Evolutionary conservation across 495 filamentous ascomycete genomes (phyloP).

Genomic region (Wilcoxina mikolae): DNA sequence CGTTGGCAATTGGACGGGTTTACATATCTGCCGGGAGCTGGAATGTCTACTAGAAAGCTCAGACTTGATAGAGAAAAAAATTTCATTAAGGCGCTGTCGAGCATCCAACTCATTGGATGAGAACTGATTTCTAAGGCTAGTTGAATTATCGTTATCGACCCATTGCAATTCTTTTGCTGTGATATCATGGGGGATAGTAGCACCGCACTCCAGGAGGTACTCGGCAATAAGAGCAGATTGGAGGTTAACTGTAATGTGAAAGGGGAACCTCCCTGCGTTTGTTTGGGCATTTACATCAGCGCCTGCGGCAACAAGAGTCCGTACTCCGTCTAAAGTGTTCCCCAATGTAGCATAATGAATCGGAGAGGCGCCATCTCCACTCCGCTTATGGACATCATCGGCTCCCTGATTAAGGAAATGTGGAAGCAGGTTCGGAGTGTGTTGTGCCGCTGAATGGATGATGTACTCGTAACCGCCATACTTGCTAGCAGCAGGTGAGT

Average conservation of each 20-base stretch:
- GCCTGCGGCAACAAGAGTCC: neutral
- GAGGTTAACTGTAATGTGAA: neutral
- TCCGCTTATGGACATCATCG: neutral
- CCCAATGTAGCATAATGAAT: neutral
- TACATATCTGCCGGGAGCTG: too few species aligned
- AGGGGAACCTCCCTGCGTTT: neutral
- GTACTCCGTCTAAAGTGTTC: neutral
- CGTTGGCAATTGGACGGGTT: too few species aligned
- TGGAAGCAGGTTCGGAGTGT: too few species aligned
- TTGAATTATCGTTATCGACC: neutral
- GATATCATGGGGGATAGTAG: neutral
- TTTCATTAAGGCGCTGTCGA: too few species aligned
- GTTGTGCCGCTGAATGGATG: too few species aligned
- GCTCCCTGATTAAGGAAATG: neutral
- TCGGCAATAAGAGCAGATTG: neutral
- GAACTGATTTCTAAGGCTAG: neutral
- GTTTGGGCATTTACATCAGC: neutral
- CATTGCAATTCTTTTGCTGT: neutral
- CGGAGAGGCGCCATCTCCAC: neutral
- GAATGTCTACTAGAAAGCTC: too few species aligned
- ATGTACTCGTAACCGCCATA: too few species aligned
- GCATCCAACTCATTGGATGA: too few species aligned
- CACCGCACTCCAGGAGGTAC: neutral
- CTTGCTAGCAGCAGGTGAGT: too few species aligned
- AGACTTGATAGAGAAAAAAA: too few species aligned